phyloP scores from a whole-genome alignment of 805 yeast species.

The Zygosaccharomyces bailii region DNA sequence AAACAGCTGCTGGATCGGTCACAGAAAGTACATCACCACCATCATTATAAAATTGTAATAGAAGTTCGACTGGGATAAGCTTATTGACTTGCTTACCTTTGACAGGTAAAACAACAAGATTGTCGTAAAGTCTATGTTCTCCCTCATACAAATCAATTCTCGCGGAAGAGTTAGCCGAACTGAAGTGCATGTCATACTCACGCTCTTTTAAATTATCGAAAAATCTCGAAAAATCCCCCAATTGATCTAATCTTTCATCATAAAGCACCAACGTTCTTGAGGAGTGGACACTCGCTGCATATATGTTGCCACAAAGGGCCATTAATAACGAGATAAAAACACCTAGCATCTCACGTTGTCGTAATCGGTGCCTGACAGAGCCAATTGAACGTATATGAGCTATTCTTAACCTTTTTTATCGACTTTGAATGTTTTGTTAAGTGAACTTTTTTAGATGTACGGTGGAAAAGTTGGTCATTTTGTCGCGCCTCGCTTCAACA shows the following conservation, averaged over 20 bases:
- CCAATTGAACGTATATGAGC: constrained; percentile 1
- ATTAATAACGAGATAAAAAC: constrained; percentile 7
- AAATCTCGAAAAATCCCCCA: constrained; percentile 29
- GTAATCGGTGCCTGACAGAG: background rate
- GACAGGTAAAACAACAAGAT: constrained; percentile 57
- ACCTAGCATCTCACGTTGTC: constrained; percentile 8
- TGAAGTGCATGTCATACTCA: constrained; percentile 34
- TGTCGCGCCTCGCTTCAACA: constrained; percentile 2
- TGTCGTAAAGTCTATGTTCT: constrained; percentile 49
- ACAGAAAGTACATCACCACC: constrained; percentile 77
- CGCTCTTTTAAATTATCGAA: constrained; percentile 33
- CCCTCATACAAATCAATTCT: constrained; percentile 31
- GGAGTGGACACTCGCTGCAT: constrained; percentile 24
- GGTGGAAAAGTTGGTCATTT: constrained; percentile 4
- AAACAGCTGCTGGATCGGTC: constrained; percentile 48
- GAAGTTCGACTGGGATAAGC: constrained; percentile 42
- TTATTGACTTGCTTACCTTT: constrained; percentile 44
- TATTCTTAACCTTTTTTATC: background rate
- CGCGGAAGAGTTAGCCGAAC: constrained; percentile 23
- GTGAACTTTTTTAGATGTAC: background rate
- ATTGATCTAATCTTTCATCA: constrained; percentile 31
- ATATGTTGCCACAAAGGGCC: constrained; percentile 9
- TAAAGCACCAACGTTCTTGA: constrained; percentile 34
- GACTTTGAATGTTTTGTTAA: background rate
- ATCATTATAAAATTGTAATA: constrained; percentile 55